Base-by-base conservation (phyloP, 345 rosid species). In the Euphorbia lathyris region DNA sequence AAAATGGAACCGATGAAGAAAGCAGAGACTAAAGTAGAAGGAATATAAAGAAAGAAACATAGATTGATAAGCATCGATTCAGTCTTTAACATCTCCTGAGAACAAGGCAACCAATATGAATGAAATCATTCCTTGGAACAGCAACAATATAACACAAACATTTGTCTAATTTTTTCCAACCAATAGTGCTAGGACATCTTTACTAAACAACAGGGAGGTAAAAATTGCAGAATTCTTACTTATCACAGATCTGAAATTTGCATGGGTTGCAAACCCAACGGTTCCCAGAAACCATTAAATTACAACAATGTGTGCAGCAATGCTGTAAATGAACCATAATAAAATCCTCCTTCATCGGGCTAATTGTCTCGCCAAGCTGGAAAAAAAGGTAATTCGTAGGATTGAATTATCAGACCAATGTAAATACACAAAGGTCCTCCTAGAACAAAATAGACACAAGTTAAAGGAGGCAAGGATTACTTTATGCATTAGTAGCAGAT, bases 261-360 rank as follows among this genome's bases (percentile, higher is more conserved):
- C 99, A 96, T 79, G 84, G 94, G 76, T 79, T 83, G 85, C 99
- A 96, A 76, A 88, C 87, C 96, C 97, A 91, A 23, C 89, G 90
- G 66, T 77, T 90, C 67, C 98, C 99, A 0, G 98, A 78, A 52
- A 89, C 98, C 98, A 96, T 90, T 69, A 96, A 78, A 74, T 81
- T 76, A 77, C 95, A 92, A 72, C 99, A 96, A 80, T 96, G 98
- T 5, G 81, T 75, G 82, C 99, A 96, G 58, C 88, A 81, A 83
- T 84, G 90, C 84, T 96, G 99, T 79, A 96, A 83, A 81, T 96
- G 99, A 66, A 96, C 99, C 98, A 96, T 92, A 76, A 96, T 96
- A 82, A 96, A 96, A 74, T 96, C 99, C 79, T 96, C 99, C 88
- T 92, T 96, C 98, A 92, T 92, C 1, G 99, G 98, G 77, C 83